phyloP scores from a whole-genome alignment of 306 rosid species.

The Sesbania bispinosa region DNA sequence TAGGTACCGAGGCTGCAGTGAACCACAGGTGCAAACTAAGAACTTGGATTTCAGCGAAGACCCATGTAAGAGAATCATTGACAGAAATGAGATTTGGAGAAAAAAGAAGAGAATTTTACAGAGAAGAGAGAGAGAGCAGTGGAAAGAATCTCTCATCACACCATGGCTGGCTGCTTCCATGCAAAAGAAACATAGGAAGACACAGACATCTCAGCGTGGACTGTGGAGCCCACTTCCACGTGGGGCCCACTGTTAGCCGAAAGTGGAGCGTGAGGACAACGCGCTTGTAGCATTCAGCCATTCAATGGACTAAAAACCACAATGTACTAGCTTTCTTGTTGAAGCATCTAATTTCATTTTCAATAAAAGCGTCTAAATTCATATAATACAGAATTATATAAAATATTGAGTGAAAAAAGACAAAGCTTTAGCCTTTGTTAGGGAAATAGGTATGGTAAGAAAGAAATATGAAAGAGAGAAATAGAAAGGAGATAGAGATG shows the following conservation, averaged over 20 bases:
- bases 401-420: too few relatives aligned
- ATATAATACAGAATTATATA: too few relatives aligned
- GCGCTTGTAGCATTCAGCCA: slow-evolving; percentile 1
- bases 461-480: too few relatives aligned
- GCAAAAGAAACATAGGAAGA: slow-evolving; percentile 36
- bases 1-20: slow-evolving; percentile 28
- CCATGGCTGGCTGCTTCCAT: slow-evolving; percentile 25
- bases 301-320: not conserved
- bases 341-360: not conserved
- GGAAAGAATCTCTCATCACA: slow-evolving; percentile 19
- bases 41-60: slow-evolving; percentile 44
- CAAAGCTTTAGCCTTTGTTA: too few relatives aligned
- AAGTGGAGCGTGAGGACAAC: slow-evolving; percentile 18
- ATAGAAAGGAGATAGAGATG: too few relatives aligned
- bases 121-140: slow-evolving; percentile 20
- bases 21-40: slow-evolving; percentile 21
- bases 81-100: slow-evolving; percentile 17
- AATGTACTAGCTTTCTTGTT: slow-evolving; percentile 10
- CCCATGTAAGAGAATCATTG: slow-evolving; percentile 40
- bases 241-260: not conserved
- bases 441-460: too few relatives aligned
- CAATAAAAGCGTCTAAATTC: not conserved
- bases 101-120: slow-evolving; percentile 3
- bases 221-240: slow-evolving; percentile 29
- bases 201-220: slow-evolving; percentile 14